These are phyloP conservation scores for Punica granatum DNA, from an alignment of 345 rosid genomes.

Conservation along the genomic window DNA sequence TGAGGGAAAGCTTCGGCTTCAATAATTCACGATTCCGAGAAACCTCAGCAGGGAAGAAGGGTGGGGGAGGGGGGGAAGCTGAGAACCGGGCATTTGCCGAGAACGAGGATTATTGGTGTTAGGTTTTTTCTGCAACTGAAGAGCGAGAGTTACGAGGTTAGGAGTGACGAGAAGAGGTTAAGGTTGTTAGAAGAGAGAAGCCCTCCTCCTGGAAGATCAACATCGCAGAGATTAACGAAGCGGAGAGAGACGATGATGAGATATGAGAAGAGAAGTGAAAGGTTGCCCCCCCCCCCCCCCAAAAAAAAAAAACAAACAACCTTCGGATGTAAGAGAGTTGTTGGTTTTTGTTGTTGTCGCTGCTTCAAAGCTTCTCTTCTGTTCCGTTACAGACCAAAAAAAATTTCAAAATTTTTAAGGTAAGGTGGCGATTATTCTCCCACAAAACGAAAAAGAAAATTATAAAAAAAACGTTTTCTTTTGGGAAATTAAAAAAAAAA, in stretches of 20 bases:
- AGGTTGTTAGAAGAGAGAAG: constrained; percentile 11
- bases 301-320: background rate
- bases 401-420: background rate
- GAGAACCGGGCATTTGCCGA: constrained; percentile 11
- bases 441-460: constrained; percentile 1
- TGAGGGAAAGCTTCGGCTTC: constrained; percentile 1
- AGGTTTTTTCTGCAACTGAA: constrained; percentile 7
- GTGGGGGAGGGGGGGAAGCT: background rate
- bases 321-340: background rate
- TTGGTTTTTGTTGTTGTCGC: background rate
- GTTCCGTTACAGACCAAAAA: background rate
- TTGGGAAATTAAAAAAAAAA: no score
- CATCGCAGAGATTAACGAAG: background rate
- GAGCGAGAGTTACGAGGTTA: constrained; percentile 18
- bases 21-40: background rate
- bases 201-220: background rate
- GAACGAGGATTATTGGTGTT: constrained; percentile 3
- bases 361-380: constrained; percentile 3
- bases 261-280: no score
- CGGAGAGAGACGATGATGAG: background rate
- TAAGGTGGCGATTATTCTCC: background rate
- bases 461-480: no score
- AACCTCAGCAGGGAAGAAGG: background rate
- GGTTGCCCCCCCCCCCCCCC: background rate
- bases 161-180: constrained; percentile 10